Conservation (phyloP, 345 rosid species). For the Populus euphratica region DNA sequence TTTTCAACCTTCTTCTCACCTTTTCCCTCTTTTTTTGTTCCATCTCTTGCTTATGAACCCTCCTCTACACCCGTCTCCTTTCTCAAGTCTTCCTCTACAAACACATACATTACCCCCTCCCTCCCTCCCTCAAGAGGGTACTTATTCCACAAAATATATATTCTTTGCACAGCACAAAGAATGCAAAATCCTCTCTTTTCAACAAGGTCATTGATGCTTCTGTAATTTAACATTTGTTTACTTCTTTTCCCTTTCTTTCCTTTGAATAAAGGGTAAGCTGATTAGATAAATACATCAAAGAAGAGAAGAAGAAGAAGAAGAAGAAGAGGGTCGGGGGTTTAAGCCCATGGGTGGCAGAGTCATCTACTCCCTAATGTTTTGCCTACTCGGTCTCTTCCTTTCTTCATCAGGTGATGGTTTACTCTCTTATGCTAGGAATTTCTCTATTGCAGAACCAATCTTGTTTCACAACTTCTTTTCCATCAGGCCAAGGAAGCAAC, state of each 20-base stretch:
- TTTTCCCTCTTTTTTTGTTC: slow-evolving; percentile 31
- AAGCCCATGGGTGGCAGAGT: slow-evolving; percentile 26
- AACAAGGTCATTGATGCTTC: slow-evolving; percentile 11
- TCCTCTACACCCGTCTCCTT: slow-evolving; percentile 12
- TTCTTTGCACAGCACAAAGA: neutral
- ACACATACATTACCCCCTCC: neutral
- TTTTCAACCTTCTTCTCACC: slow-evolving; percentile 26
- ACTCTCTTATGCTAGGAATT: neutral
- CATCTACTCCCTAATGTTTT: slow-evolving; percentile 13
- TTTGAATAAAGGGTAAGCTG: neutral
- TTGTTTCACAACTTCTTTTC: neutral
- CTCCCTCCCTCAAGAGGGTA: slow-evolving; percentile 4
- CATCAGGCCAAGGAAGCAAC: neutral
- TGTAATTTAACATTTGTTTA: slow-evolving; percentile 12
- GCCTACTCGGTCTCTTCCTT: slow-evolving; percentile 20
- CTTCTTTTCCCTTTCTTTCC: slow-evolving; percentile 10
- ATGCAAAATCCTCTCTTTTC: slow-evolving; percentile 18
- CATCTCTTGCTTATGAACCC: slow-evolving; percentile 20
- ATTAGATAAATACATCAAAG: neutral
- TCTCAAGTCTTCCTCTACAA: neutral
- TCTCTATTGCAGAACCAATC: neutral
- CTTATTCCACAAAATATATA: slow-evolving; percentile 1
- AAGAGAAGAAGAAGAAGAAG: slow-evolving; percentile 5
- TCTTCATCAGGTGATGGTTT: slow-evolving; percentile 39
- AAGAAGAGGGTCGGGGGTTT: neutral